phyloP scores from a whole-genome alignment of 352 stramenopile genomes.

The Blastocystis sp. region DNA sequence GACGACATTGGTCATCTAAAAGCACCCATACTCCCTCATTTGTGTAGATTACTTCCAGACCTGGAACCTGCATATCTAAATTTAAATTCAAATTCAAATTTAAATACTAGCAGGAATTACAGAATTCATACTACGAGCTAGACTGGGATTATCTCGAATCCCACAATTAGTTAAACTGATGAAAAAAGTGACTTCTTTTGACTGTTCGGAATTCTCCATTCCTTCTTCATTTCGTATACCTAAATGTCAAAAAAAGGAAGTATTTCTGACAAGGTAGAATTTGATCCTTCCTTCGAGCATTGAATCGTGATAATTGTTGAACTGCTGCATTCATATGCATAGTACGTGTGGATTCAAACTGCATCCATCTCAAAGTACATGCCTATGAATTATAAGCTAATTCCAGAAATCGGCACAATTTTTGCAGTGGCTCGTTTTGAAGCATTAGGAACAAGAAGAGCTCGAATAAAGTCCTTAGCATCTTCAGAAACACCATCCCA shows the following conservation, averaged over 20 bases:
- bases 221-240: neutral
- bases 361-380: slow-evolving; percentile 58
- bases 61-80: slow-evolving; percentile 39
- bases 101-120: slow-evolving; percentile 2
- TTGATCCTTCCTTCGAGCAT: slow-evolving; percentile 38
- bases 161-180: neutral
- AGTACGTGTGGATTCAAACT: slow-evolving; percentile 52
- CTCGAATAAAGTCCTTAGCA: slow-evolving; percentile 81
- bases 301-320: slow-evolving; percentile 53
- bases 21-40: slow-evolving; percentile 38
- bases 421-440: slow-evolving; percentile 71
- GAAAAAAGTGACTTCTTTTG: slow-evolving; percentile 2
- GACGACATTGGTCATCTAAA: neutral
- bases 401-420: neutral
- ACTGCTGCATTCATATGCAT: slow-evolving; percentile 65
- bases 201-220: neutral
- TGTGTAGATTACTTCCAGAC: slow-evolving; percentile 26
- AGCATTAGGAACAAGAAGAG: slow-evolving; percentile 79
- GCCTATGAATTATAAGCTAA: neutral
- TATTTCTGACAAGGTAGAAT: too few species aligned
- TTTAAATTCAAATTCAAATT: neutral
- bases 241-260: too few species aligned
- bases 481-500: slow-evolving; percentile 81
- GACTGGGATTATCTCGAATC: slow-evolving; percentile 14
- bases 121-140: slow-evolving; percentile 21